Conservation (phyloP, 2,329 filamentous ascomycete genomes). For the Epichloe amarillans region DNA sequence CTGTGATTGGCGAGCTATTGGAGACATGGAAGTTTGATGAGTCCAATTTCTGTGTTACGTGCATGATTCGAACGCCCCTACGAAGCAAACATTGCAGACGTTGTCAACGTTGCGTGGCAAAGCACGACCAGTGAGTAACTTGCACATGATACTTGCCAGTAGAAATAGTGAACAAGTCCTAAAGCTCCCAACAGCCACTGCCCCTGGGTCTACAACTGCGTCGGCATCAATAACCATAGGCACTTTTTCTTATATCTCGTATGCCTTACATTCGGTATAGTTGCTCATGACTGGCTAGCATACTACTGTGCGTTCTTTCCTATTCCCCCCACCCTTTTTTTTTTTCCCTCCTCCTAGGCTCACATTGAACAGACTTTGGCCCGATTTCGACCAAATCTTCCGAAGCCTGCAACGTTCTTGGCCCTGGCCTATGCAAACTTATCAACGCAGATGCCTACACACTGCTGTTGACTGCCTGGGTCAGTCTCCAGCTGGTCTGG, state of each 20-base stretch:
- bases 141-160: background rate
- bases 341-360: background rate
- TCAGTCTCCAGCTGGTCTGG: conserved; percentile 77
- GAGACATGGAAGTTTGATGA: conserved; percentile 84
- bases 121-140: conserved; percentile 76
- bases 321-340: background rate
- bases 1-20: conserved; percentile 77
- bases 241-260: conserved; percentile 90
- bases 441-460: conserved; percentile 76
- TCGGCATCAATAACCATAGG: conserved; percentile 89
- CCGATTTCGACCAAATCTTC: conserved; percentile 38
- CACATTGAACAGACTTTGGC: conserved; percentile 43
- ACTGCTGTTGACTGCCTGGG: conserved; percentile 68
- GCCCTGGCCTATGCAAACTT: conserved; percentile 59
- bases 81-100: conserved; percentile 92
- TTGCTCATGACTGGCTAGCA: conserved; percentile 56
- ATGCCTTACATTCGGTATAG: conserved; percentile 60
- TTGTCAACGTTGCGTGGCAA: conserved; percentile 85
- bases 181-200: conserved; percentile 56
- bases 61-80: conserved; percentile 86
- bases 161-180: background rate
- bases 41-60: conserved; percentile 81
- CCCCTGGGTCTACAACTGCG: conserved; percentile 94
- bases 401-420: conserved; percentile 58
- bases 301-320: conserved; percentile 48